Conservation (phyloP, 2,329 filamentous ascomycete species). For the Phoma sp. region DNA sequence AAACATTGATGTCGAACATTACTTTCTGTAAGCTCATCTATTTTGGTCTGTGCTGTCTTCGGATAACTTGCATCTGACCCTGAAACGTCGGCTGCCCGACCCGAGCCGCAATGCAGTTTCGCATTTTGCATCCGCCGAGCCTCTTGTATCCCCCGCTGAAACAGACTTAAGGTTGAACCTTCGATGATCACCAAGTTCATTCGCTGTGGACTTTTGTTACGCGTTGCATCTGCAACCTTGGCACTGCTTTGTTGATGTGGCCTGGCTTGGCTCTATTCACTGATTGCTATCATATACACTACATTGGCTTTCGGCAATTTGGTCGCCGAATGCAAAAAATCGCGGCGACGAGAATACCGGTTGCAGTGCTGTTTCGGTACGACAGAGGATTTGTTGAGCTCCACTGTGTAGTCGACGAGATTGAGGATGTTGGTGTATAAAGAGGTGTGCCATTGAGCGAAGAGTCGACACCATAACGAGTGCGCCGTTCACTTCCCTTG, state of each 20-base stretch:
- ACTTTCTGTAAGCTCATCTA: not conserved
- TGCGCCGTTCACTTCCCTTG: not conserved
- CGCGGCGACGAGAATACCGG: not conserved
- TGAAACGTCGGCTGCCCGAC: conserved; percentile 2
- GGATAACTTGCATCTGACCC: not conserved
- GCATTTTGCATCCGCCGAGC: conserved; percentile 1
- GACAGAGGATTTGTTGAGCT: not conserved
- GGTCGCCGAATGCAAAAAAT: not conserved
- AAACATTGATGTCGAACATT: no score
- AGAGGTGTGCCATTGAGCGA: not conserved
- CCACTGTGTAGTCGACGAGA: not conserved
- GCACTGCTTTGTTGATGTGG: not conserved
- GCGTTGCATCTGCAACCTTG: not conserved
- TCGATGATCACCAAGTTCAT: not conserved
- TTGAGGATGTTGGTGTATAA: not conserved
- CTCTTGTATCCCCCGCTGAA: conserved; percentile 2
- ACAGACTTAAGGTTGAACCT: not conserved
- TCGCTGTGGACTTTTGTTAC: not conserved
- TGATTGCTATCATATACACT: not conserved
- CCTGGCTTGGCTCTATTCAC: not conserved
- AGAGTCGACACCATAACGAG: not conserved
- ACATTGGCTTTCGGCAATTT: not conserved
- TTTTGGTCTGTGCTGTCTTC: not conserved
- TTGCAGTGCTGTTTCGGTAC: conserved; percentile 4
- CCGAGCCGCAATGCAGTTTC: conserved; percentile 8